Percentiles rank a stretch among this genome's conserved stretches.
Conservation (phyloP, 2,329 filamentous ascomycete genomes). For the Sclerotinia glacialis region DNA sequence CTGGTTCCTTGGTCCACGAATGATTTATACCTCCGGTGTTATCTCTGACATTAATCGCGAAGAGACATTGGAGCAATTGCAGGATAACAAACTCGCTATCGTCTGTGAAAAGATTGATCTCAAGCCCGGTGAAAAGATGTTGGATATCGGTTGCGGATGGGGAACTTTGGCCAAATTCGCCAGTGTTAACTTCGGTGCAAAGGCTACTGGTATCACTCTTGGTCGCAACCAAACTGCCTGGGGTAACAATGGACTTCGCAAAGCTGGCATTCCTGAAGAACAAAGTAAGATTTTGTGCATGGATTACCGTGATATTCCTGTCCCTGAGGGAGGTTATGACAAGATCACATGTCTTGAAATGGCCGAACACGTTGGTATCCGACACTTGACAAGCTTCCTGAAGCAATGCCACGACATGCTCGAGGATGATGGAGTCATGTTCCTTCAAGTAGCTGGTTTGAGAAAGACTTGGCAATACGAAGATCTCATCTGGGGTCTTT, state of each 20-base stretch:
- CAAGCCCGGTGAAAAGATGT: slow-evolving; percentile 74
- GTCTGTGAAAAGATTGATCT: slow-evolving; percentile 95
- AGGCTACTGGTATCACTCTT: slow-evolving; percentile 84
- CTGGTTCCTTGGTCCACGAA: slow-evolving; percentile 97
- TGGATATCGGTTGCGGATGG: slow-evolving; percentile 98
- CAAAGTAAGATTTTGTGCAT: slow-evolving; percentile 93
- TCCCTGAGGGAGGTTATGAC: slow-evolving; percentile 75
- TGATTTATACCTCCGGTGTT: slow-evolving; percentile 97
- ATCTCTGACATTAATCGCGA: slow-evolving; percentile 85
- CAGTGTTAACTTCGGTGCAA: slow-evolving; percentile 82
- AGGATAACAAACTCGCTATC: slow-evolving; percentile 94
- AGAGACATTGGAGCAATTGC: slow-evolving; percentile 89
- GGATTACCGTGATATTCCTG: slow-evolving; percentile 93
- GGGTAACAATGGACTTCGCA: slow-evolving; percentile 87
- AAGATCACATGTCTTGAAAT: slow-evolving; percentile 98
- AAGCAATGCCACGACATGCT: slow-evolving; percentile 92
- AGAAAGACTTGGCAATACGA: slow-evolving; percentile 97
- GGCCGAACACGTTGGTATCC: slow-evolving; percentile 97
- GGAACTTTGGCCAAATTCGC: slow-evolving; percentile 93
- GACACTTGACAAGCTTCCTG: slow-evolving; percentile 78
- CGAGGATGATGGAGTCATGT: slow-evolving; percentile 93
- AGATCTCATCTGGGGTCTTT: slow-evolving; percentile 95
- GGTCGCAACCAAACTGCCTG: slow-evolving; percentile 95
- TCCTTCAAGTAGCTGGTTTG: slow-evolving; percentile 91
- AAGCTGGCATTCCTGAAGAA: slow-evolving; percentile 75